Conservation (phyloP, 1,284 basidiomycete genomes). For the Hemileia vastatrix region DNA sequence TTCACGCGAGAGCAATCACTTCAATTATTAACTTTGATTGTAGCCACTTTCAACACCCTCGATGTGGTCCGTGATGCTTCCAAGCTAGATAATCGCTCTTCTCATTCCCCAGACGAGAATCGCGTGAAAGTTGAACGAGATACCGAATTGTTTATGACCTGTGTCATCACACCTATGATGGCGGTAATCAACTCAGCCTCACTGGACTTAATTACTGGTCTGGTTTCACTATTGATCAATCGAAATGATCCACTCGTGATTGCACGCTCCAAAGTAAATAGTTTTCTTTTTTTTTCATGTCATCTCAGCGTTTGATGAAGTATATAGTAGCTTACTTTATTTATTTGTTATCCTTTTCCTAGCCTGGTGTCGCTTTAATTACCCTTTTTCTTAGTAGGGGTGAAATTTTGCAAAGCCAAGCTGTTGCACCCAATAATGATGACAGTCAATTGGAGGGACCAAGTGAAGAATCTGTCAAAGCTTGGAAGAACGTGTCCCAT, state of each 20-base stretch:
- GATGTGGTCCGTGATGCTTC: conserved; percentile 71
- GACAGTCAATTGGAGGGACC: conserved; percentile 5
- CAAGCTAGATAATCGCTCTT: conserved; percentile 46
- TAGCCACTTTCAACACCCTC: conserved; percentile 85
- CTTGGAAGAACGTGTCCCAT: conserved; percentile 26
- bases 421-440: conserved; percentile 42
- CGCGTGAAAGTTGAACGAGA: conserved; percentile 67
- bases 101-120: no score
- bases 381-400: conserved; percentile 87
- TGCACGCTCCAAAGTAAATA: conserved; percentile 59
- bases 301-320: no score
- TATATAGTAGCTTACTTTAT: no score
- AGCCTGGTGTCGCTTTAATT: conserved; percentile 86
- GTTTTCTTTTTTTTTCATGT: not conserved
- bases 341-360: conserved; percentile 24
- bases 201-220: conserved; percentile 71
- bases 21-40: conserved; percentile 77
- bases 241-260: conserved; percentile 65
- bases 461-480: conserved; percentile 17
- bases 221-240: conserved; percentile 74
- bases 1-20: conserved; percentile 69
- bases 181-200: conserved; percentile 67
- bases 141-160: conserved; percentile 76
- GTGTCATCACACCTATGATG: conserved; percentile 75
- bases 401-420: conserved; percentile 72